Percentiles rank a stretch among this genome's conserved stretches.
These are phyloP conservation scores for Thielaviopsis ethacetica DNA, from an alignment of 2,329 filamentous ascomycete genomes.

Conservation along the genomic window DNA sequence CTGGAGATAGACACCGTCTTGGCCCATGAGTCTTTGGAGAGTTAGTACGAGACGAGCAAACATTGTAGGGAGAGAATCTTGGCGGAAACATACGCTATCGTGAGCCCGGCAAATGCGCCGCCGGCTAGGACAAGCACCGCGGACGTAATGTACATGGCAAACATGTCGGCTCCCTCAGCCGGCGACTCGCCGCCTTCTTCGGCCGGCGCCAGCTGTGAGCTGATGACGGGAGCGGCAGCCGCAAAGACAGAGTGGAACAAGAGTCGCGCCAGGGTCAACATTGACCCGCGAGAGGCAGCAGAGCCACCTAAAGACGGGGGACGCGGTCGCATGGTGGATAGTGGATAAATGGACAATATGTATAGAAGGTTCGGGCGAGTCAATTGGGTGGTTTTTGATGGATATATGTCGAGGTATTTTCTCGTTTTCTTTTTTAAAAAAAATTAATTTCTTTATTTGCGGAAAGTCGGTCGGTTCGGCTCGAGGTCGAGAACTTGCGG, in stretches of 20 bases:
- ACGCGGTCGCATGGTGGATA: constrained; percentile 6
- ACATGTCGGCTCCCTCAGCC: constrained; percentile 47
- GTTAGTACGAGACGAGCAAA: background rate
- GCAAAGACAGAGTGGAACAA: constrained; percentile 20
- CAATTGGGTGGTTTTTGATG: background rate
- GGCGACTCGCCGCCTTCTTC: constrained; percentile 27
- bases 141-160: constrained; percentile 67
- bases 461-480: background rate
- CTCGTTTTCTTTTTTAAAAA: background rate
- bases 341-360: background rate
- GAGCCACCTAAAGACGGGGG: constrained; percentile 2
- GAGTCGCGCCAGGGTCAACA: constrained; percentile 7
- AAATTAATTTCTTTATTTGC: background rate
- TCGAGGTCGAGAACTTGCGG: background rate
- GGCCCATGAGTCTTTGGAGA: constrained; percentile 37
- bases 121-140: constrained; percentile 70
- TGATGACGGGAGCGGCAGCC: constrained; percentile 28
- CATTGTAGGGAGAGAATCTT: background rate
- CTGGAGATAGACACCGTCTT: constrained; percentile 94
- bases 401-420: background rate
- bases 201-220: constrained; percentile 10
- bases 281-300: constrained; percentile 5
- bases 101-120: constrained; percentile 87
- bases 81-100: constrained; percentile 49
- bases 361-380: background rate